Base-by-base conservation (phyloP, 371 early-diverging fungal species). In the Lichtheimia corymbifera region DNA sequence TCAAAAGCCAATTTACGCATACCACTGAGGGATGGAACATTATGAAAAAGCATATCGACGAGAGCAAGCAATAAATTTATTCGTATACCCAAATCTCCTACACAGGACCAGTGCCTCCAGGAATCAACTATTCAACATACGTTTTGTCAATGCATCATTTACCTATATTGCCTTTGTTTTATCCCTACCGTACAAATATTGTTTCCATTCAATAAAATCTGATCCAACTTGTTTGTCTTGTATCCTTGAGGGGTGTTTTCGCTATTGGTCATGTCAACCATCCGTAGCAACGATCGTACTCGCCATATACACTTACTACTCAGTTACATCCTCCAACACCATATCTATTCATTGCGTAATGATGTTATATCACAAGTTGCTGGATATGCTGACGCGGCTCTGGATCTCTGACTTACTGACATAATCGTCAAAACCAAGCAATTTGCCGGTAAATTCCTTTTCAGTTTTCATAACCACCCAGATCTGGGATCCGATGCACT, bases 381-480 rank as follows among this genome's bases (percentile, higher is more conserved):
- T 35, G 17, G 40, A 40, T 15, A 52, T 2, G 35, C 35, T 35
- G 35, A 35, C 35, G 35, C 35, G 35, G 35, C 9, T 35, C 35
- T 35, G 41, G 55, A 55, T 12, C 50, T 50, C 3, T 24, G 55
- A 80, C 79, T 81, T 86, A 91, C 93, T 98, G 68, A 97, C 98
- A 82, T 87, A 98, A 79, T 97, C 98, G 69, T 98, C 99, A 73
- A 98, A 98, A n/a, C 97, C 97, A 5, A 92, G 80, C 59, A 98
- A 80, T 24, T 93, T 93, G 20, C 99, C 99, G 20, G 89, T 88
- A 67, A 97, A 97, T 78, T 98, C 99, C 74, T 92, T 94, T 56
- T 96, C 93, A 40, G 84, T 83, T 81, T 96, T 97, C 96, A 98
- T 95, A 55, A 96, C 74, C 4, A 97, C 96, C 96, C 97, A 96